phyloP scores from a whole-genome alignment of 495 filamentous ascomycete species.

The Jackrogersella multiformis region DNA sequence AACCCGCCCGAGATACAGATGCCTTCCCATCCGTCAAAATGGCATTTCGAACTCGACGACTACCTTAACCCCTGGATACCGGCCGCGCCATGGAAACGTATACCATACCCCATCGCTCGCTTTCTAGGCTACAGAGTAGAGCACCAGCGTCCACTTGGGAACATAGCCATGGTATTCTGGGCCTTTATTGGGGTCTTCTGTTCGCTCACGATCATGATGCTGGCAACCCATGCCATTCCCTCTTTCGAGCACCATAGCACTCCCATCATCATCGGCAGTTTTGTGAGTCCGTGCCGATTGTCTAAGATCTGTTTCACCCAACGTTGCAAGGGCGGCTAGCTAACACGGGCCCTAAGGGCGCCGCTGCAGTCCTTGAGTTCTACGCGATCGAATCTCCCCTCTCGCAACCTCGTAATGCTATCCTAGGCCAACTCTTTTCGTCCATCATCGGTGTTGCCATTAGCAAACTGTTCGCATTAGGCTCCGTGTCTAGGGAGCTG shows the following conservation, averaged over 20 bases:
- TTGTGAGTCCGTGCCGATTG: constrained; percentile 49
- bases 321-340: neutral
- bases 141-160: constrained; percentile 53
- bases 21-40: constrained; percentile 37
- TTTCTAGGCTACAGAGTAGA: constrained; percentile 62
- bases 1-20: constrained; percentile 15
- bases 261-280: constrained; percentile 63
- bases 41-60: constrained; percentile 72
- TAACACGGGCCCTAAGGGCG: constrained; percentile 59
- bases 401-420: constrained; percentile 79
- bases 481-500: constrained; percentile 60
- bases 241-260: constrained; percentile 48
- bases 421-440: constrained; percentile 76
- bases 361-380: constrained; percentile 79
- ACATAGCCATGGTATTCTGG: constrained; percentile 60
- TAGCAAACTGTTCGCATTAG: constrained; percentile 76
- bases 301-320: neutral
- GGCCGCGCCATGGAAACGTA: constrained; percentile 52
- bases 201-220: constrained; percentile 54
- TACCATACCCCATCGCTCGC: constrained; percentile 59
- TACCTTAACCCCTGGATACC: constrained; percentile 71
- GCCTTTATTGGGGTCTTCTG: constrained; percentile 64
- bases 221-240: constrained; percentile 50
- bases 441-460: constrained; percentile 72
- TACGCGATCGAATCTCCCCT: constrained; percentile 81